Evolutionary conservation across 139 green algal species (phyloP).

Genomic region (Asterochloris erici): DNA sequence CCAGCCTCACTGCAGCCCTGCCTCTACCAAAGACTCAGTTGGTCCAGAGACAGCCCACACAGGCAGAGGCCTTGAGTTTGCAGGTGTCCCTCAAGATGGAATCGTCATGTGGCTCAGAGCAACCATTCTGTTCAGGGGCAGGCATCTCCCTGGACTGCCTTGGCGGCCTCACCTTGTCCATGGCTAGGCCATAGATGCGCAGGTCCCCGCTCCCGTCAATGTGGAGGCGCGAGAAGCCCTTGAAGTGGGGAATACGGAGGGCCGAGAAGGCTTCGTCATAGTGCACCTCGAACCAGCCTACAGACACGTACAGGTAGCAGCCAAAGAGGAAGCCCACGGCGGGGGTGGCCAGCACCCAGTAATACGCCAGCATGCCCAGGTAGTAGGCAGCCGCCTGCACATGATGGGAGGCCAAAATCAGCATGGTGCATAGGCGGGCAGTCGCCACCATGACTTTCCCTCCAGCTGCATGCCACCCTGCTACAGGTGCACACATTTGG

Average conservation of each 20-base stretch:
- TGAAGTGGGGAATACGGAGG: conserved; percentile 71
- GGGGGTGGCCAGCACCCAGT: conserved; percentile 86
- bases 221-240: conserved; percentile 77
- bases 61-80: too few species aligned
- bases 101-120: not conserved
- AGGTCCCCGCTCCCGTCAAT: conserved; percentile 60
- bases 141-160: not conserved
- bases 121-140: not conserved
- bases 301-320: conserved; percentile 77
- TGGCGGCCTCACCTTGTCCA: conserved; percentile 34
- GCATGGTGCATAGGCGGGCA: not conserved
- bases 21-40: not conserved
- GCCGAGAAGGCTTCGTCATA: conserved; percentile 85
- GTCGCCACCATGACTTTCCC: not conserved
- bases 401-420: not conserved
- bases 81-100: not conserved
- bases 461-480: not conserved
- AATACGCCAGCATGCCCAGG: conserved; percentile 79
- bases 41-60: not conserved
- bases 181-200: conserved; percentile 58
- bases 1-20: not conserved
- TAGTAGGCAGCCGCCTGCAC: conserved; percentile 73
- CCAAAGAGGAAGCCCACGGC: conserved; percentile 79
- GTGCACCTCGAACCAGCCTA: conserved; percentile 74
- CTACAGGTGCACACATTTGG: not conserved